These are phyloP conservation scores for Eucalyptus marginata DNA, from an alignment of 345 rosid genomes.

Conservation along the genomic window DNA sequence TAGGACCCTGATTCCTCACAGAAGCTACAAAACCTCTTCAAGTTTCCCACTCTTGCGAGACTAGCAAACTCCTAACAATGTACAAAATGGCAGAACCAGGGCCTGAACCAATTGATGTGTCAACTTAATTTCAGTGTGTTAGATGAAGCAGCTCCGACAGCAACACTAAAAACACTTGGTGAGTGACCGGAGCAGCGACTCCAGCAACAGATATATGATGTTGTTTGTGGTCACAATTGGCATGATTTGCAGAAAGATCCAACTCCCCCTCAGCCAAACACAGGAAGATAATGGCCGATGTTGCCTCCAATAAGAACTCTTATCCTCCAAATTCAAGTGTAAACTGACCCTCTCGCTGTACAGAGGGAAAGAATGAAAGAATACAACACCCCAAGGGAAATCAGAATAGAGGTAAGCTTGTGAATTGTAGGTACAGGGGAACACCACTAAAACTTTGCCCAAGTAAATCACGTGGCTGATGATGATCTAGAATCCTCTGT, in stretches of 20 bases:
- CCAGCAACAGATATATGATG: neutral
- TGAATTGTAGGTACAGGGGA: slow-evolving; percentile 5
- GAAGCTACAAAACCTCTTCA: neutral
- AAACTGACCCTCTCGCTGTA: slow-evolving; percentile 12
- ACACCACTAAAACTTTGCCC: neutral
- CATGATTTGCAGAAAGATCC: slow-evolving; percentile 22
- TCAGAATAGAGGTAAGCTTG: slow-evolving; percentile 11
- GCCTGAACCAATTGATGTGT: neutral
- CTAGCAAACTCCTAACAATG: neutral
- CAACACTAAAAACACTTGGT: slow-evolving; percentile 13
- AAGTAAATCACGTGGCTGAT: slow-evolving; percentile 17
- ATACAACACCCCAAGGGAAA: slow-evolving; percentile 1
- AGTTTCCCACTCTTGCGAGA: neutral
- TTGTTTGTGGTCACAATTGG: neutral
- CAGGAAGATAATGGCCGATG: neutral
- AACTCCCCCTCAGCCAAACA: slow-evolving; percentile 4
- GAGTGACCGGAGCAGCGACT: slow-evolving; percentile 3
- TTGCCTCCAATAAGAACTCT: slow-evolving; percentile 14
- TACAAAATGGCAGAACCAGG: neutral
- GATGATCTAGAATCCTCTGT: slow-evolving; percentile 36
- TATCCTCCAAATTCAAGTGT: slow-evolving; percentile 14
- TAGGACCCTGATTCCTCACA: neutral
- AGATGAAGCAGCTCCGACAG: slow-evolving; percentile 29
- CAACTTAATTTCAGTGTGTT: slow-evolving; percentile 16
- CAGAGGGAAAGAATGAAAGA: slow-evolving; percentile 3